Base-by-base conservation (phyloP, 768 basidiomycete genomes). In the Lactarius pseudohatsudake region DNA sequence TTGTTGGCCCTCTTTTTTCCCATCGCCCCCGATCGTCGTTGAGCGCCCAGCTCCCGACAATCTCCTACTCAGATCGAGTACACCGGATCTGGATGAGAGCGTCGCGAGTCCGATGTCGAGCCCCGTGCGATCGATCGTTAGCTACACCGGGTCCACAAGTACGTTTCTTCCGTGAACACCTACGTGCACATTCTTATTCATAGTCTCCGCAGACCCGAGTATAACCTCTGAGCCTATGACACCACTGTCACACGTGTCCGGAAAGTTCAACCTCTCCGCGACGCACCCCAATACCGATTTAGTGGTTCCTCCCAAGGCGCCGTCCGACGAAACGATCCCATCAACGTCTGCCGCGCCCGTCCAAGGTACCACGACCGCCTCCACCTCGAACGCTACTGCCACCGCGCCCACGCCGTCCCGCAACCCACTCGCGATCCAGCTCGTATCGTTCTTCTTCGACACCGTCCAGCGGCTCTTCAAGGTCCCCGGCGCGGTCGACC, bases 401-500 rank as follows among this genome's bases (percentile, higher is more conserved):
- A n/a, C n/a, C n/a, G n/a, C n/a, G 18, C 34, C 67, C 5, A 8
- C 7, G 38, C 64, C 26, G 7, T 10, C 58, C 2, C 45, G 34
- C 16, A 40, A 57, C 20, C 58, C 58, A 9, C 54, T 59, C 32
- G 53, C 64, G 34, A 57, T 59, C 59, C 67, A 66, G 10, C 59
- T 67, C 11, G 36, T 67, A 20, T 60, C 56, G 26, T 66, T 57
- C 59, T 67, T 67, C 36, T 69, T 67, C 41, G 61, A 67, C 4
- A 58, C 61, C 32, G 16, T 69, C 22, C 59, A 59, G 20, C 60
- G 57, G 3, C 22, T 34, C 56, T 67, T 67, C 65, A 61, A 67
- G 56, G 56, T 57, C 2, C 65, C 65, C 8, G 8, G 41, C 40
- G 36, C 56, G 3, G 56, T 67, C 55, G 61, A 69, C 45, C 68